Percentiles rank a stretch among this genome's conserved stretches.
phyloP scores from a whole-genome alignment of 2,329 filamentous ascomycete species.

The Aspergillus novoparasiticus region DNA sequence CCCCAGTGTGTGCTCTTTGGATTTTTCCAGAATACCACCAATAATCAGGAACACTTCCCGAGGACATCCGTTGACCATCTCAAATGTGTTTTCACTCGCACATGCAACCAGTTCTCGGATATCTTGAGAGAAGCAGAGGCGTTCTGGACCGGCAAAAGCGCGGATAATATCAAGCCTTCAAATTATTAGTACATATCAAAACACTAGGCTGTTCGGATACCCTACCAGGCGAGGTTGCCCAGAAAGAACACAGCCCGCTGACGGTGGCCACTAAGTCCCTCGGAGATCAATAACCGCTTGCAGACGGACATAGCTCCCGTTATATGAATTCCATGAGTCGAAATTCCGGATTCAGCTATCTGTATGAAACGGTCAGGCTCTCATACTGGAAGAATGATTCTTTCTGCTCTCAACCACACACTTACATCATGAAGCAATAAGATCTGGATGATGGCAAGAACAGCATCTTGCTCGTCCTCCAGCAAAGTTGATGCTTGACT shows the following conservation, averaged over 20 bases:
- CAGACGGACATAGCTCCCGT: conserved; percentile 37
- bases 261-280: conserved; percentile 25
- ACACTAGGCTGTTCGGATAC: not conserved
- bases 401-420: not conserved
- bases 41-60: conserved; percentile 34
- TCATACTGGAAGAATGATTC: not conserved
- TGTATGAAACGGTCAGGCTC: conserved; percentile 11
- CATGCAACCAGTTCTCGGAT: conserved; percentile 29
- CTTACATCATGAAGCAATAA: conserved; percentile 36
- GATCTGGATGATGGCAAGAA: conserved; percentile 34
- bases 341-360: conserved; percentile 37
- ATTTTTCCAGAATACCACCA: conserved; percentile 29
- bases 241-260: conserved; percentile 33
- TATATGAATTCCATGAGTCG: conserved; percentile 35
- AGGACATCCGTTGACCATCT: conserved; percentile 34
- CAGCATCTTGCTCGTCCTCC: conserved; percentile 31
- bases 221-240: conserved; percentile 33
- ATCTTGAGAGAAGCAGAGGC: conserved; percentile 32
- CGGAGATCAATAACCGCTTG: conserved; percentile 27
- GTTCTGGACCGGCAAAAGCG: conserved; percentile 27
- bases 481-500: conserved; percentile 25
- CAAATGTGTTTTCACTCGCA: conserved; percentile 28
- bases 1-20: conserved; percentile 27
- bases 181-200: not conserved
- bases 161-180: conserved; percentile 36